Evolutionary conservation across 2,329 filamentous ascomycete species (phyloP), one percentile per base, ranked within the genome.

Genomic region (Colletotrichum lindemuthianum): DNA sequence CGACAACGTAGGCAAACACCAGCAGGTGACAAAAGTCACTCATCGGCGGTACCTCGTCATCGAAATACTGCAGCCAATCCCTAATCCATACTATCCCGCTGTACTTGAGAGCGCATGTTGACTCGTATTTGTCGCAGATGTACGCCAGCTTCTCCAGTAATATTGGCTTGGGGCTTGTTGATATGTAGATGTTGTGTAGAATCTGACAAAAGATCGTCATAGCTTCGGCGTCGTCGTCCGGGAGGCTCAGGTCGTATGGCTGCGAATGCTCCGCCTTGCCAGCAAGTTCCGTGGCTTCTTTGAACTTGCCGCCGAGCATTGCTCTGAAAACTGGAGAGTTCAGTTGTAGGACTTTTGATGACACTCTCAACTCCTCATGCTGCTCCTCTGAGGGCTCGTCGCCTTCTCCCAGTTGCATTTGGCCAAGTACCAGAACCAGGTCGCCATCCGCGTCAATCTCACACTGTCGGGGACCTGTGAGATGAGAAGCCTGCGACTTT

Each of bases 171-270:
- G 78, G 33, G 24, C 39, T 59, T 16, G 59, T n/a, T 2, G 70
- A 71, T 2, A 78, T 66, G n/a, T 69, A 60, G 1, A 63, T 32
- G 44, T 71, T 72, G 55, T 77, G 76, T 3, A 73, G 71, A 7
- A 79, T 72, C 24, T 69, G 69, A 57, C 78, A 71, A 8, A 78
- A 32, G 2, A 76, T 66, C 1, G 60, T 50, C 63, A 79, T 72
- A 1, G 73, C 72, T 1, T 70, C 67, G 0, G 72, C 60, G 52
- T 77, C 67, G 52, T 78, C 75, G 6, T 75, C 71, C 0, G 71
- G 71, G 12, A 75, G 67, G 3, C 61, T 36, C 40, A 61, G 16
- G 34, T 49, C 60, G 58, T 57, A 65, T 2, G 57, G 51, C 12
- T 40, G 40, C 12, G 47, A 16, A 13, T 34, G 36, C 4, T 44